Evolutionary conservation across 1,139 yeast genomes (phyloP), one percentile per base, ranked within the genome.

Genomic region (Candida tunisiensis): DNA sequence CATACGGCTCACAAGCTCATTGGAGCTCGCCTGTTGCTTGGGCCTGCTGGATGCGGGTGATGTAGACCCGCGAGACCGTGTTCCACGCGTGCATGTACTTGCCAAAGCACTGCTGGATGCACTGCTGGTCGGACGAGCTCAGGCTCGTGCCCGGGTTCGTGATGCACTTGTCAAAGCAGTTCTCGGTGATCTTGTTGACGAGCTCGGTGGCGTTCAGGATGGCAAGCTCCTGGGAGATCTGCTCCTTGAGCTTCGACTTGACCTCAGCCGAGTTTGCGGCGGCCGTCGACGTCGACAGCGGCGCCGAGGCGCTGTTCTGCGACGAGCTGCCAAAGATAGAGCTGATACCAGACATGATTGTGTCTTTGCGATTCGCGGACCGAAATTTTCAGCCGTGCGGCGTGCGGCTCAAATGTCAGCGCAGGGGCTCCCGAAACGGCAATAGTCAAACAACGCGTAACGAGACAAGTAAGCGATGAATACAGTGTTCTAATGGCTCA

Each of bases 41-140:
- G 19, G 65, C 58, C 36, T 62, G 62, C 44, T 75, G 88, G 41
- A 82, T 75, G 51, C 93, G 66, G 15, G 69, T 50, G 30, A 80
- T 69, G 49, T 82, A 82, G 9, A 80, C 60, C 49, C 70, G 72
- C 17, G 93, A 78, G 29, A 83, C 61, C 30, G 74, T 62, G 46
- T 82, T 82, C 94, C 94, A 83, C 22, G 92, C 72, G 51, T 78
- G 67, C 91, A 83, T 75, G 54, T 80, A 83, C 56, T 82, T 83
- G 38, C 75, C 75, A 45, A 79, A 63, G 49, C 95, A 83, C 47
- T 72, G 75, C 37, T 63, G 68, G 29, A 82, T 64, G 53, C 94
- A 82, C 14, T 44, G 52, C 25, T 60, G 60, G 38, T 71, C 72
- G 3, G 52, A 50, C 3, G 51, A 37, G 19, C 56, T 42, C 31